These are phyloP conservation scores for Populus hybrid DNA, from an alignment of 441 rosid genomes.

Conservation along the genomic window DNA sequence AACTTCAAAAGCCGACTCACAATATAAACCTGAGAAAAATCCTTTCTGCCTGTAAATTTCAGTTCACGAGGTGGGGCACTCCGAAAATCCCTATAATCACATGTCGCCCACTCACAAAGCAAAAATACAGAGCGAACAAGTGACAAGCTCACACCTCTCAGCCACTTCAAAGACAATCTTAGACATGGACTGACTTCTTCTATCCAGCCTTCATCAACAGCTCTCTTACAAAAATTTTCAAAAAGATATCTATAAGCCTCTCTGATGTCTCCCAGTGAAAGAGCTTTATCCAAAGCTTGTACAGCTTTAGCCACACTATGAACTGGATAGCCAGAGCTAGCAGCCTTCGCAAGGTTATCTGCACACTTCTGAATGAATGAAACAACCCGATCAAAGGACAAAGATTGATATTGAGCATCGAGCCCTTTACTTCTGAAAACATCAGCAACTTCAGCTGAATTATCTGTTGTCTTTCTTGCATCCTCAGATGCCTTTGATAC, in stretches of 20 bases:
- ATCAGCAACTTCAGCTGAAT: slow-evolving; percentile 46
- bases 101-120: slow-evolving; percentile 99
- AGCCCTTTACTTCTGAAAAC: slow-evolving; percentile 58
- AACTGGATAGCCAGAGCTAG: slow-evolving; percentile 67
- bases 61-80: slow-evolving; percentile 53
- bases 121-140: slow-evolving; percentile 78
- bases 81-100: slow-evolving; percentile 90
- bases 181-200: slow-evolving; percentile 84
- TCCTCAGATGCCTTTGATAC: slow-evolving; percentile 69
- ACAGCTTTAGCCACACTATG: slow-evolving; percentile 83
- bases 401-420: slow-evolving; percentile 73
- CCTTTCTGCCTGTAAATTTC: slow-evolving; percentile 84
- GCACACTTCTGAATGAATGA: slow-evolving; percentile 76
- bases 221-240: slow-evolving; percentile 76
- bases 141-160: slow-evolving; percentile 64
- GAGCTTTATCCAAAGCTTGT: slow-evolving; percentile 87
- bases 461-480: slow-evolving; percentile 56
- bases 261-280: slow-evolving; percentile 70
- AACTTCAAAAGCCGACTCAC: slow-evolving; percentile 79
- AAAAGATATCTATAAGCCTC: slow-evolving; percentile 72
- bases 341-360: slow-evolving; percentile 73
- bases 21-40: slow-evolving; percentile 77
- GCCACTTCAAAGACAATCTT: slow-evolving; percentile 85
- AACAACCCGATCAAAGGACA: slow-evolving; percentile 67
- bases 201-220: slow-evolving; percentile 82